Base-by-base conservation (phyloP, 2,329 filamentous ascomycete species). In the Hortaea werneckii region DNA sequence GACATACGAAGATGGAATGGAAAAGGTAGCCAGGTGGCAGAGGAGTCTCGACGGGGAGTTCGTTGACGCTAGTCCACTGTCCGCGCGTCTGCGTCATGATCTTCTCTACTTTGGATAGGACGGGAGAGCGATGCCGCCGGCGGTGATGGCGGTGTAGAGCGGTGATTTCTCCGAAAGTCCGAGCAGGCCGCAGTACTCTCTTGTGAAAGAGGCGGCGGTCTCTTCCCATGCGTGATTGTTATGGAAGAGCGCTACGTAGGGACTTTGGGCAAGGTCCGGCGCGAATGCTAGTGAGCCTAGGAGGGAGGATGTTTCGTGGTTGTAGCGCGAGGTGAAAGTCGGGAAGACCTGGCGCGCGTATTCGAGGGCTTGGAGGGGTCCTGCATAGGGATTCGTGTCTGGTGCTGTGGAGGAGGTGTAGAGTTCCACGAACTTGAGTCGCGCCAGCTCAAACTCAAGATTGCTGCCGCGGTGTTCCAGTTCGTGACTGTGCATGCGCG, bases 1-100 rank as follows among this genome's bases (percentile, higher is more conserved):
- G 92, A 61, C 92, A 98, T 37, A 98, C 92, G 62, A 98, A 98
- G 61, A 98, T 95, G 46, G 85, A 85, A 65, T 98, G 92, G 71
- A 94, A 98, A 43, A 77, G 72, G 60, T 82, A 83, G 5, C 73
- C 72, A 2, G 75, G 75, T 2, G 80, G 80, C 4, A 83, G 67
- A 0, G 80, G 77, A 11, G 82, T 82, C 64, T 83, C 80, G 38
- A 82, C 77, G 0, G 90, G 87, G 12, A 98, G 72, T 65, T 98
- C 92, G 59, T 92, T 82, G 50, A 85, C 78, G 4, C 87, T 89
- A 0, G 89, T 95, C 92, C 92, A 98, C 65, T 94, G 89, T 0
- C 90, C 94, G 51, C 86, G 82, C 66, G 90, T 89, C 56, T 87
- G 82, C 58, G 85, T 85, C 74, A 94, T 89, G 60, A 92, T 89